Evolutionary conservation across 2,329 filamentous ascomycete genomes (phyloP).

Genomic region (Ceratocystis cacaofunesta): DNA sequence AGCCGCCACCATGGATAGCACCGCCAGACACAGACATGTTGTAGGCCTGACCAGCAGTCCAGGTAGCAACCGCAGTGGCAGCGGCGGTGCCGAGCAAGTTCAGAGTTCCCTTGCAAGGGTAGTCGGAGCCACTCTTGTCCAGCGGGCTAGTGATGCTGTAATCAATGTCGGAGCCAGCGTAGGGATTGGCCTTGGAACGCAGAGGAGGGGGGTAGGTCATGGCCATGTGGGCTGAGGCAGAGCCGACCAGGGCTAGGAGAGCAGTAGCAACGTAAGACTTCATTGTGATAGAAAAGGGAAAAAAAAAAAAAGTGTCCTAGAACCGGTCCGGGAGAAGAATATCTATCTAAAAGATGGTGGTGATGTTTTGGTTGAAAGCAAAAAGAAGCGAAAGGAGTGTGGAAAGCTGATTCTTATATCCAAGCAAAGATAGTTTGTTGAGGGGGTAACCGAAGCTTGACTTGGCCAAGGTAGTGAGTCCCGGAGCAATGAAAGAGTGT

Average conservation of each 20-base stretch:
- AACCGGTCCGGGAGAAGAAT: neutral
- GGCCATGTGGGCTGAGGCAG: constrained; percentile 41
- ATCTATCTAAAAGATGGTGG: neutral
- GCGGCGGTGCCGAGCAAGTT: constrained; percentile 32
- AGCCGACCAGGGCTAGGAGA: constrained; percentile 29
- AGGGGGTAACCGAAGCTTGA: neutral
- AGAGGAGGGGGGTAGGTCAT: constrained; percentile 39
- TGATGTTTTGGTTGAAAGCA: neutral
- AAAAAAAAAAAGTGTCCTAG: neutral
- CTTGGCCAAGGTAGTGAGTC: neutral
- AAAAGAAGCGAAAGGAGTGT: neutral
- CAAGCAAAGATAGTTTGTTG: neutral
- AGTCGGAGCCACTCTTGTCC: constrained; percentile 44
- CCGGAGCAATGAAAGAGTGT: neutral
- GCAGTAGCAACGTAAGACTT: constrained; percentile 27
- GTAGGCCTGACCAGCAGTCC: constrained; percentile 45
- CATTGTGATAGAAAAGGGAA: constrained; percentile 26
- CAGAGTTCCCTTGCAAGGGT: constrained; percentile 58
- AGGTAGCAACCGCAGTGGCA: constrained; percentile 43
- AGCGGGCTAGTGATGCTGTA: constrained; percentile 61
- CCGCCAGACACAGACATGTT: constrained; percentile 49
- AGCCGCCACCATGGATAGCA: constrained; percentile 53
- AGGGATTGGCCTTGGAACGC: constrained; percentile 37
- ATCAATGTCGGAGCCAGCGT: constrained; percentile 39
- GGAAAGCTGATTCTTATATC: neutral